Conservation (phyloP, 1,284 basidiomycete species). For the Puccinia polysora region DNA sequence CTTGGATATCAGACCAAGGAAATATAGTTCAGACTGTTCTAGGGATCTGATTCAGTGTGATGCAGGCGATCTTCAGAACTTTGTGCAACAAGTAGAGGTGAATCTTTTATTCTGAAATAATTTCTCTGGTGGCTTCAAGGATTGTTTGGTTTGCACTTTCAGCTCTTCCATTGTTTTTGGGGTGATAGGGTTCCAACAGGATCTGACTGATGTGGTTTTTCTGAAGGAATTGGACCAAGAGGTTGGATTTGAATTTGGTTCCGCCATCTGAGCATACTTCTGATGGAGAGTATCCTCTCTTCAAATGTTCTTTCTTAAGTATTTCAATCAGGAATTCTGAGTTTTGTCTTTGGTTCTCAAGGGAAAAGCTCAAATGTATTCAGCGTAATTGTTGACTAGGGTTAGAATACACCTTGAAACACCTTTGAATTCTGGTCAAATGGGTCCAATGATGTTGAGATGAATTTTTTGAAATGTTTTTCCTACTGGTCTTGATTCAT, state of each 20-base stretch:
- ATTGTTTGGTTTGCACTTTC: neutral
- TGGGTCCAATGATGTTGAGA: neutral
- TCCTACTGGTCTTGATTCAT: neutral
- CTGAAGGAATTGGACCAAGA: neutral
- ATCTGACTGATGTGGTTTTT: neutral
- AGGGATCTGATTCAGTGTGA: neutral
- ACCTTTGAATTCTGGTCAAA: neutral
- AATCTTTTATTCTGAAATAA: neutral
- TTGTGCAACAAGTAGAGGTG: neutral
- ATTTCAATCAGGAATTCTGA: neutral
- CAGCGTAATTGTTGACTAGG: neutral
- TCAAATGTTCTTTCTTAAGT: neutral
- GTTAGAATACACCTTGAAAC: neutral
- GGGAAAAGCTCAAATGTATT: neutral
- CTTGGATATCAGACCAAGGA: neutral
- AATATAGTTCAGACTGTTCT: neutral
- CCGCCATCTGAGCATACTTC: neutral
- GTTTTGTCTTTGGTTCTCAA: neutral
- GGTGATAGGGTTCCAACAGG: neutral
- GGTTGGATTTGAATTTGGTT: neutral
- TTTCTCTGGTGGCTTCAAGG: neutral
- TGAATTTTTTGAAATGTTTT: neutral
- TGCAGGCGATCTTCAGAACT: neutral
- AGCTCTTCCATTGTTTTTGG: neutral
- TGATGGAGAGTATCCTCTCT: neutral